These are phyloP conservation scores for Hypericum androsaemum DNA, from an alignment of 345 rosid species.

Conservation along the genomic window DNA sequence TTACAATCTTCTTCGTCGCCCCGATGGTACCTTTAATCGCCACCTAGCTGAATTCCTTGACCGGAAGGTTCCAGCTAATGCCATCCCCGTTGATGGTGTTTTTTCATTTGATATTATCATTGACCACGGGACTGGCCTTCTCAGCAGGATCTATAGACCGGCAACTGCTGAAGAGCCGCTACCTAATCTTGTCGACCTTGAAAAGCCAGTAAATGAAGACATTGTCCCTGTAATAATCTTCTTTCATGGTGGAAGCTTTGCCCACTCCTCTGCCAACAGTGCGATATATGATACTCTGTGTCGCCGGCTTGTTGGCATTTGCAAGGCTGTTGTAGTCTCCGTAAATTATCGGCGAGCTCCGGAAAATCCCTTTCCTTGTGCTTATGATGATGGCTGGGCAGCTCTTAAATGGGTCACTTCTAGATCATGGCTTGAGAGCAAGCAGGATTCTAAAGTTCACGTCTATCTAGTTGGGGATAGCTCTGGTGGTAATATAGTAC, in stretches of 20 bases:
- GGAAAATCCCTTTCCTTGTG: slow-evolving; percentile 3
- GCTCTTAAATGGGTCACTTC: slow-evolving; percentile 8
- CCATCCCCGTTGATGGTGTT: slow-evolving; percentile 5
- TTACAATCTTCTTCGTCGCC: slow-evolving; percentile 6
- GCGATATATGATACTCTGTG: slow-evolving; percentile 4
- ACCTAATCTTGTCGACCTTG: not conserved
- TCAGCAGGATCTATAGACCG: slow-evolving; percentile 5
- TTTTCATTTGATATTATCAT: slow-evolving; percentile 8
- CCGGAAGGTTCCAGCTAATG: slow-evolving; percentile 4
- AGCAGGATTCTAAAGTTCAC: slow-evolving; percentile 3
- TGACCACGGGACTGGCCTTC: slow-evolving; percentile 2
- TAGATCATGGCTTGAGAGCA: slow-evolving; percentile 5
- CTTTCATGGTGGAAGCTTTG: slow-evolving; percentile 13
- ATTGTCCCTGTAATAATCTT: slow-evolving; percentile 5
- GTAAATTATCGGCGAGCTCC: slow-evolving; percentile 7
- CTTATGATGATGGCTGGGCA: slow-evolving; percentile 8
- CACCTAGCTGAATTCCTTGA: slow-evolving; percentile 8
- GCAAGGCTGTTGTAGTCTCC: slow-evolving; percentile 5
- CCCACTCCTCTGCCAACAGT: slow-evolving; percentile 8
- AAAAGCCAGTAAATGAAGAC: slow-evolving; percentile 3
- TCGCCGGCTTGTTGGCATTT: slow-evolving; percentile 3
- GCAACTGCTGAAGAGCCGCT: not conserved
- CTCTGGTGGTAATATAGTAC: slow-evolving; percentile 7
- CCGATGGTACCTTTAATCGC: slow-evolving; percentile 7
- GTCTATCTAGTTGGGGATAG: slow-evolving; percentile 7